Percentiles rank a stretch among this genome's conserved stretches.
phyloP scores from a whole-genome alignment of 164 flowering plant species.

The Cinnamomum chago region DNA sequence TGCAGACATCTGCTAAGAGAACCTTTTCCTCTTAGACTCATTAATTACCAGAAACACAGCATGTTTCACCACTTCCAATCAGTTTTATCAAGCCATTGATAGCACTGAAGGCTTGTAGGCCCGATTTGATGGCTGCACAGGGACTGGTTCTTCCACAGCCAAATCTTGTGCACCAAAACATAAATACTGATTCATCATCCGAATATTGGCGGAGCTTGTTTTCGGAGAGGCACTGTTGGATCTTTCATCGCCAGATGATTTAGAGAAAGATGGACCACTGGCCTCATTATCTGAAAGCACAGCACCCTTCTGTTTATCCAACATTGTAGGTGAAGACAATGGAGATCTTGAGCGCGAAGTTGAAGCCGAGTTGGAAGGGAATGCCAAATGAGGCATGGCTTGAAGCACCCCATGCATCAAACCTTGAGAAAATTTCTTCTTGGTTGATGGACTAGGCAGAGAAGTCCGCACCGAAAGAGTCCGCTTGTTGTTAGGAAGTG shows the following conservation, averaged over 20 bases:
- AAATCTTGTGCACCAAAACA: conserved; percentile 74
- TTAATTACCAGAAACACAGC: not conserved
- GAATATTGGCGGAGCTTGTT: conserved; percentile 34
- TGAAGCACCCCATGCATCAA: conserved; percentile 65
- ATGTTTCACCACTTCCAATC: not conserved
- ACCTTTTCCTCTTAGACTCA: not conserved
- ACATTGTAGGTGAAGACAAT: conserved; percentile 23
- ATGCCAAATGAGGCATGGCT: conserved; percentile 39
- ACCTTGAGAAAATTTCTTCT: conserved; percentile 77
- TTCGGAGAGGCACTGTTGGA: conserved; percentile 18
- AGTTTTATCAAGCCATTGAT: conserved; percentile 21
- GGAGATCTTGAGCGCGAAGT: conserved; percentile 42
- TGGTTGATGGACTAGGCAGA: conserved; percentile 65
- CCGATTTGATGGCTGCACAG: conserved; percentile 7
- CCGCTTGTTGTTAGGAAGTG: conserved; percentile 60
- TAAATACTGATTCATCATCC: conserved; percentile 66
- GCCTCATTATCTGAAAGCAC: conserved; percentile 10
- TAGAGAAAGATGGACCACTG: conserved; percentile 29
- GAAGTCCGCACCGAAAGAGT: conserved; percentile 62
- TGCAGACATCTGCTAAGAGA: not conserved
- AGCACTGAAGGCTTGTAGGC: conserved; percentile 22
- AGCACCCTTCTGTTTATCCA: conserved; percentile 27
- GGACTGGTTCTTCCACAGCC: conserved; percentile 35
- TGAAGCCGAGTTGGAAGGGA: conserved; percentile 29
- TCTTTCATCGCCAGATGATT: conserved; percentile 7